These are phyloP conservation scores for Bullera alba DNA, from an alignment of 768 basidiomycete genomes.

Conservation along the genomic window DNA sequence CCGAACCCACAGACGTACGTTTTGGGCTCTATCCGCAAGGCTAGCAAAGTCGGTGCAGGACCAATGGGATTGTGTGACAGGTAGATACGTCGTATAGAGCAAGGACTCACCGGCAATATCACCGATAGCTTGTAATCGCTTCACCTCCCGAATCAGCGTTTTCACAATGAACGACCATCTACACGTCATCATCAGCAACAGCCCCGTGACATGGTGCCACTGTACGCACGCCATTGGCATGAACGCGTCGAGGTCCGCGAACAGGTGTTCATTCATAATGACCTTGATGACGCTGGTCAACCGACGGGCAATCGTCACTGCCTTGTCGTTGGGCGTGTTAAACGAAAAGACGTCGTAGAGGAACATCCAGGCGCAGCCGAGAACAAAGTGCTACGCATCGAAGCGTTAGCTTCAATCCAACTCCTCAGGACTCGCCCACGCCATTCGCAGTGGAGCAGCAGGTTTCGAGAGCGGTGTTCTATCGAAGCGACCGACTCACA, in stretches of 20 bases:
- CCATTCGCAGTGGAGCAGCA: too few relatives aligned
- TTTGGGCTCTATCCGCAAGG: neutral
- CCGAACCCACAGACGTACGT: neutral
- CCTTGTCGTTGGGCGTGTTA: conserved; percentile 22
- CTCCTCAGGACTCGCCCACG: neutral
- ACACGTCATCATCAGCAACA: neutral
- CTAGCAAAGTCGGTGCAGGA: neutral
- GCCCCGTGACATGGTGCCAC: neutral
- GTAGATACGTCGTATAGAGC: too few relatives aligned
- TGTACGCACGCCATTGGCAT: conserved; percentile 36
- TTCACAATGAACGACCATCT: conserved; percentile 36
- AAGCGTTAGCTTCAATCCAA: conserved; percentile 3
- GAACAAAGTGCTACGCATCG: conserved; percentile 36
- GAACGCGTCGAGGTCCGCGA: conserved; percentile 31
- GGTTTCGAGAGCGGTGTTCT: neutral
- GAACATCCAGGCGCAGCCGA: conserved; percentile 39
- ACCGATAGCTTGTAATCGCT: conserved; percentile 25
- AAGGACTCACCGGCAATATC: conserved; percentile 16
- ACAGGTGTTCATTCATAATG: conserved; percentile 5
- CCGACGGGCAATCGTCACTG: conserved; percentile 25
- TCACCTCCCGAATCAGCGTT: conserved; percentile 35
- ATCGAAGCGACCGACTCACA: conserved; percentile 28
- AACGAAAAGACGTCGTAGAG: conserved; percentile 22
- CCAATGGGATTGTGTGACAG: neutral
- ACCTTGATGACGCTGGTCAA: conserved; percentile 16